Base-by-base conservation (phyloP, 805 yeast genomes). In the Cyberlindnera samutprakarnensis region DNA sequence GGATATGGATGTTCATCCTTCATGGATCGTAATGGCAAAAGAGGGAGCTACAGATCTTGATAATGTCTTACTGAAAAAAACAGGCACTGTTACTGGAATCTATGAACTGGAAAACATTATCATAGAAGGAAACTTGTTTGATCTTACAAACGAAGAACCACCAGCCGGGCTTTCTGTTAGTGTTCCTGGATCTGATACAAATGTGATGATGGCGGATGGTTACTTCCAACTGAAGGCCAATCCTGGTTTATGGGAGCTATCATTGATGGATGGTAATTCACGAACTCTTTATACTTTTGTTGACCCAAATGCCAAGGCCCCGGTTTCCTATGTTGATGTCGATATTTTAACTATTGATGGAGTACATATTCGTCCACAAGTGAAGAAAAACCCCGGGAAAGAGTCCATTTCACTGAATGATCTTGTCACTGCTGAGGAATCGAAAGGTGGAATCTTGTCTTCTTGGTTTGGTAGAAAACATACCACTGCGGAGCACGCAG, bases 121-220 rank as follows among this genome's bases (percentile, higher is more conserved):
- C 9, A 59, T 90, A 14, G 94, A 88, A 51, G 94, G 92, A 0
- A 73, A 70, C 52, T 78, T 80, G 0, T 60, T 64, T 28, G 78
- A 72, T 32, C 57, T 60, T 1, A 34, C 56, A 2, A 27, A 44
- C 2, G 23, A 48, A 18, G 34, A 46, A 33, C 21, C 41, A n/a
- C 36, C 44, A 30, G 41, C 46, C 7, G 52, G 49, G 14, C 14
- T 50, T 33, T 12, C 39, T n/a, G 44, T 48, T 17, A 46, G 46
- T 30, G 30, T 49, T 12, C 36, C 41, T 23, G 46, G 43, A 1
- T 59, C 68, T 1, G 85, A 77, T 41, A 79, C 95, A 0, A 62
- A 58, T 23, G 75, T 87, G 1, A 82, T 90, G 92, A 69, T 78
- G 1, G 78, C 82, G 24, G 62, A 79, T 40, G 96, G 96, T 0